Base-by-base conservation (phyloP, 2,329 filamentous ascomycete genomes). In the Exserohilum turcica region DNA sequence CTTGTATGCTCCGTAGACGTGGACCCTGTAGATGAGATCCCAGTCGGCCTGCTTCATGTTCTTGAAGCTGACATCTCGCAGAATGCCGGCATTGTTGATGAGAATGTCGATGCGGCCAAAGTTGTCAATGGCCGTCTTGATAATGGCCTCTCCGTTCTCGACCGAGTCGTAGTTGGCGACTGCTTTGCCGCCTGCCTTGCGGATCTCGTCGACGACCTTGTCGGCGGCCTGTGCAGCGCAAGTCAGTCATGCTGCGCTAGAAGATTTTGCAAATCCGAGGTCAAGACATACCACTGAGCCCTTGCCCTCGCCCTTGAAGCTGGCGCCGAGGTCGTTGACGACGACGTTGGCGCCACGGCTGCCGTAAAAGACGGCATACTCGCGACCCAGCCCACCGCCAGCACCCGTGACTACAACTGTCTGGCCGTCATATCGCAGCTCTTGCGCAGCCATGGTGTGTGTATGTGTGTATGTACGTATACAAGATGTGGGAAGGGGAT, bases 41-140 rank as follows among this genome's bases (percentile, higher is more conserved):
- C 94, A 99, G 77, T 99, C 94, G 73, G 89, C 79, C 76, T 99
- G 94, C 76, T 89, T 94, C 85, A 97, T 95, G 80, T 97, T 97
- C 85, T 96, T 96, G 82, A 99, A 97, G 83, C 90, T 93, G 73
- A 97, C 77, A 79, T 97, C 92, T 57, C 93, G 89, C 56, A 96
- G 83, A 72, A 97, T 97, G 71, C 94, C 93, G 57, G 94, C 94
- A 74, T 97, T 99, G 84, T 99, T 99, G 79, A 99, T 88, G 68
- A 99, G 87, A 61, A 99, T 81, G 76, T 99, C 93, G 77, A 99
- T 85, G 69, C 93, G 90, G 65, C 93, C 90, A 72, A 87, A 94
- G 50, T 80, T 81, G 76, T 90, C 80, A 74, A 94, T 89, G 67
- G 90, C 90, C 19, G 90, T 92, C 63, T 93, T 87, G 78, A 99